Evolutionary conservation across 1,284 basidiomycete species (phyloP), one percentile per base, ranked within the genome.

Genomic region (Apiotrichum sp.): DNA sequence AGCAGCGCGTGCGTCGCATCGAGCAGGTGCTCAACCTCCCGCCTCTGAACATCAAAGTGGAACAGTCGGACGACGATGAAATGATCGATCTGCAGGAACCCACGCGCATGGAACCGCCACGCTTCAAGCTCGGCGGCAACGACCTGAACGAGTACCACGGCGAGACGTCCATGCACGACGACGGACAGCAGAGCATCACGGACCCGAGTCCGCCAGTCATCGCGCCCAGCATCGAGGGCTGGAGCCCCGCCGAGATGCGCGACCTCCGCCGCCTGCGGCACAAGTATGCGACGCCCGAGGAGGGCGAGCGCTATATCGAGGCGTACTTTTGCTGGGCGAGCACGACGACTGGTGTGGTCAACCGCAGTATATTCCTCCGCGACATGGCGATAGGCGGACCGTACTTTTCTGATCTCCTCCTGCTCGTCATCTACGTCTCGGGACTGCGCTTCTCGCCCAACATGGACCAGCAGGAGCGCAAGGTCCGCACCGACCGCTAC

Each of bases 241-340:
- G 62, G 62, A 56, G 53, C 1, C 49, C 48, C 2, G 52, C 49
- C 6, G 56, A 60, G 29, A 53, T 62, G 38, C 56, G 62, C 36
- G 56, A 52, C 8, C 48, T 64, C 29, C 58, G 58, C 2, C 51
- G 56, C 22, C 13, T 58, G 36, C 32, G 56, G 50, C 62, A 64
- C 60, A 59, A 59, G 54, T 64, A 60, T 34, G 62, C 56, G 3
- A 55, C 52, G 4, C 46, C 62, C 3, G 62, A 64, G 29, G 62
- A 64, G 53, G 62, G 62, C 16, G 62, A 64, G 48, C 47, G 49
- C 0, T 51, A 56, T 39, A 56, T 64, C 29, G 58, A 64, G 31
- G 56, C 60, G 45, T 64, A 60, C 50, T 64, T 64, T 50, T 52
- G 49, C 31, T 65, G 63, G 63, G 57, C 63, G n/a, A 51, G 48